Evolutionary conservation across 2,329 filamentous ascomycete genomes (phyloP), one percentile per base, ranked within the genome.

Genomic region (Penicillium decumbens): DNA sequence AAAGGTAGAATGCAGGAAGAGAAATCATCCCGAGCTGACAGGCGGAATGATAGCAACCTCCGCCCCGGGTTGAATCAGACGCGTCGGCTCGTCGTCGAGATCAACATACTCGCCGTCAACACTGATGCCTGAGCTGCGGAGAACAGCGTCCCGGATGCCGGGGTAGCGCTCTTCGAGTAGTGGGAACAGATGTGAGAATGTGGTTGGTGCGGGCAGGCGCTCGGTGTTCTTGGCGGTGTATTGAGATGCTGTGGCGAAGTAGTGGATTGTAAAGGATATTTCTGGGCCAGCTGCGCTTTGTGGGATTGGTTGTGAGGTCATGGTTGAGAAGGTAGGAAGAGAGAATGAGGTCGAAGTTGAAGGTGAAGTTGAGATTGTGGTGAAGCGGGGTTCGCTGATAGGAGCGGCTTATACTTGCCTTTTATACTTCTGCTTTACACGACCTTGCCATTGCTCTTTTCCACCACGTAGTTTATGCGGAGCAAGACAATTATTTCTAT

Each of bases 11-110:
- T 5, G 10, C 7, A 35, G 13, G 8, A 2, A 20, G 20, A 37
- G 15, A 9, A 8, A 25, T 60, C 52, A 76, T 23, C 73, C 73
- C 47, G 73, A 75, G 60, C 73, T 76, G 47, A 76, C 74, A 45
- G 74, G 74, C 42, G 74, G 74, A 54, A 76, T 75, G 51, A 76
- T 64, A 13, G 70, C 74, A 46, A 76, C 71, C 54, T 76, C 74
- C 43, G 73, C 66, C 12, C 71, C 72, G 4, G 54, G 45, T 37
- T 56, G 43, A 49, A 76, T 72, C 28, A 70, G 43, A 8, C 55
- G 50, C 10, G 58, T 51, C 2, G 50, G 54, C 25, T 56, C 58
- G 7, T 57, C 60, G 6, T 58, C 51, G 25, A 72, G 45, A 59
- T 75, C 73, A 4, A 75, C 71, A 58, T 76, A 76, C 44, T 74